Evolutionary conservation across 2,329 filamentous ascomycete genomes (phyloP).

Genomic region (Aureobasidium sp.): DNA sequence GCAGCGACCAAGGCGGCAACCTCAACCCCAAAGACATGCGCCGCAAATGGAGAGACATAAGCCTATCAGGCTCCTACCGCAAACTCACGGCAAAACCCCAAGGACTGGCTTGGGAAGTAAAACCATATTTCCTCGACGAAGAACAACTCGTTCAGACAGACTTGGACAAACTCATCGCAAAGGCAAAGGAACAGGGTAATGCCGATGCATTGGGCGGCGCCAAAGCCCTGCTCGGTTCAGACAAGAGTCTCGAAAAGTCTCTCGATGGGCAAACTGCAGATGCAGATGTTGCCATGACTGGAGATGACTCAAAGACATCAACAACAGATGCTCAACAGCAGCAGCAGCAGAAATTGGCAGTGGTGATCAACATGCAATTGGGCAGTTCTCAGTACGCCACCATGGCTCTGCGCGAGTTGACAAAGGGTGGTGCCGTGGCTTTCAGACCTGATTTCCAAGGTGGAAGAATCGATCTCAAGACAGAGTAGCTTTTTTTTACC

Average conservation of each 20-base stretch:
- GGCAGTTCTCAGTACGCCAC: slow-evolving; percentile 78
- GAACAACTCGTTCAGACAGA: slow-evolving; percentile 90
- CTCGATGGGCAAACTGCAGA: not conserved
- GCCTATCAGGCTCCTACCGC: slow-evolving; percentile 80
- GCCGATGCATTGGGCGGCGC: slow-evolving; percentile 18
- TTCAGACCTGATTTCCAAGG: slow-evolving; percentile 55
- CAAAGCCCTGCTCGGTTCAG: slow-evolving; percentile 20
- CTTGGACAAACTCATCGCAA: slow-evolving; percentile 56
- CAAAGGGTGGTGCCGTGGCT: slow-evolving; percentile 57
- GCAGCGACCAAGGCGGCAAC: slow-evolving; percentile 63
- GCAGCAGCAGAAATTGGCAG: slow-evolving; percentile 49
- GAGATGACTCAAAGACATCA: slow-evolving; percentile 14
- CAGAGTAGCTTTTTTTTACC: not conserved
- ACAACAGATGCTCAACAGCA: slow-evolving; percentile 21
- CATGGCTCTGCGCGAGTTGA: slow-evolving; percentile 73
- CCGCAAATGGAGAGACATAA: slow-evolving; percentile 77
- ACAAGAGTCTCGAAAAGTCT: slow-evolving; percentile 15
- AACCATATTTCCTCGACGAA: slow-evolving; percentile 60
- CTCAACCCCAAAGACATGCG: slow-evolving; percentile 85
- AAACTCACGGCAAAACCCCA: slow-evolving; percentile 71
- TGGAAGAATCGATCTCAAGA: not conserved
- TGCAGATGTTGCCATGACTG: not conserved
- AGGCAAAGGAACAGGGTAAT: slow-evolving; percentile 19
- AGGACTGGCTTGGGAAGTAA: slow-evolving; percentile 59
- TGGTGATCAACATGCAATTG: slow-evolving; percentile 68